These are phyloP conservation scores for Cyberlindnera suaveolens DNA, from an alignment of 805 yeast species.

Conservation along the genomic window DNA sequence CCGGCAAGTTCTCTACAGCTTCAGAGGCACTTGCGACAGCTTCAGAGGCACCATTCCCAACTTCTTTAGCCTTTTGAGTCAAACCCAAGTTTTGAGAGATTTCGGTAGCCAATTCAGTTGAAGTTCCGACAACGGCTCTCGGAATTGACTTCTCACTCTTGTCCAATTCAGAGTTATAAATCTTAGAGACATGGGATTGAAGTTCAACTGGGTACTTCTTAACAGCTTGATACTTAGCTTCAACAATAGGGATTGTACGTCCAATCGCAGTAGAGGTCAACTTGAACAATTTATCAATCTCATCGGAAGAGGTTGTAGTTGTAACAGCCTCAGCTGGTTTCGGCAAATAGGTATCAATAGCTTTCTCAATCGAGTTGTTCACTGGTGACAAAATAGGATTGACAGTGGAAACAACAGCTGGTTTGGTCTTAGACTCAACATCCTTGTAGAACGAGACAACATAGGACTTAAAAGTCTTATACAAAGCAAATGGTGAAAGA, in stretches of 20 bases:
- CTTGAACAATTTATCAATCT: slow-evolving; percentile 7
- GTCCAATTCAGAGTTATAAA: slow-evolving; percentile 8
- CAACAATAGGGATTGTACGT: slow-evolving; percentile 8
- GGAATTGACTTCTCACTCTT: slow-evolving; percentile 12
- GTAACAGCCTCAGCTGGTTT: slow-evolving; percentile 1
- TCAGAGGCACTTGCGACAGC: slow-evolving; percentile 3
- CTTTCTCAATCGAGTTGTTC: slow-evolving; percentile 10
- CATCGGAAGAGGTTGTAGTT: slow-evolving; percentile 1
- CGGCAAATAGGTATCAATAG: slow-evolving; percentile 11
- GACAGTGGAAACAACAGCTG: slow-evolving; percentile 8
- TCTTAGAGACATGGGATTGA: slow-evolving; percentile 8
- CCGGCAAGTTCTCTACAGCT: background rate
- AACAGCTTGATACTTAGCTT: slow-evolving; percentile 6
- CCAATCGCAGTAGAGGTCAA: slow-evolving; percentile 11
- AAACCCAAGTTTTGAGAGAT: slow-evolving; percentile 8
- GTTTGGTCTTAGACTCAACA: slow-evolving; percentile 5
- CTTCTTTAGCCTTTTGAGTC: slow-evolving; percentile 6
- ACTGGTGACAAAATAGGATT: slow-evolving; percentile 15
- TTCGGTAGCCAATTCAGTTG: slow-evolving; percentile 11
- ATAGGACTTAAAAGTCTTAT: background rate
- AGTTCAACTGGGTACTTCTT: slow-evolving; percentile 7
- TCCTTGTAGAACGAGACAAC: background rate
- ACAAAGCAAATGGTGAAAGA: slow-evolving; percentile 5
- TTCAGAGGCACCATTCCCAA: slow-evolving; percentile 4
- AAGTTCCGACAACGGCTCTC: slow-evolving; percentile 10